phyloP scores from a whole-genome alignment of 768 basidiomycete species.

The Hygrocybe coccinea region DNA sequence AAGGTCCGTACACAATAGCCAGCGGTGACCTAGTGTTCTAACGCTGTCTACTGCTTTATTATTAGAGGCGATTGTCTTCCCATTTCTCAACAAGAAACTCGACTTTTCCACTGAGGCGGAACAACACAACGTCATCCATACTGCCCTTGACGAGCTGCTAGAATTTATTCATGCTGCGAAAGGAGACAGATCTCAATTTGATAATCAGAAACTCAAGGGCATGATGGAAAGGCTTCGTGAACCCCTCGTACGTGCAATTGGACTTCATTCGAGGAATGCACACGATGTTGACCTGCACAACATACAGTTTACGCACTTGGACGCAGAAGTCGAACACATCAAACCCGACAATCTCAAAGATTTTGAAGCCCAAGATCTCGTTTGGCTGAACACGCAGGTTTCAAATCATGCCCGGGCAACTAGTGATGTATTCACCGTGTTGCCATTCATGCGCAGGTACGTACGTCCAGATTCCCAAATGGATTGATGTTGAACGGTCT shows the following conservation, averaged over 20 bases:
- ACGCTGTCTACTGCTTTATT: not conserved
- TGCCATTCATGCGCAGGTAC: slow-evolving; percentile 37
- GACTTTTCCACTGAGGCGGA: slow-evolving; percentile 35
- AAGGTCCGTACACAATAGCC: slow-evolving; percentile 16
- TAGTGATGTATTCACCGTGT: slow-evolving; percentile 29
- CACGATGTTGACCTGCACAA: not conserved
- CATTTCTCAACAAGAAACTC: slow-evolving; percentile 32
- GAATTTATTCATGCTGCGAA: slow-evolving; percentile 20
- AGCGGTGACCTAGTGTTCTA: not conserved
- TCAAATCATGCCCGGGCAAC: slow-evolving; percentile 30
- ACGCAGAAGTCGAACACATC: slow-evolving; percentile 35
- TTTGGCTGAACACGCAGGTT: slow-evolving; percentile 23
- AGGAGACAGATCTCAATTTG: slow-evolving; percentile 28
- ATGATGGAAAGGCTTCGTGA: slow-evolving; percentile 27
- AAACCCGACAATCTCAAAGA: slow-evolving; percentile 28
- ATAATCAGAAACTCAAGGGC: slow-evolving; percentile 22
- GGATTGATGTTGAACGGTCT: not conserved
- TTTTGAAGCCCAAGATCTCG: slow-evolving; percentile 26
- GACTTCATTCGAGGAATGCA: not conserved
- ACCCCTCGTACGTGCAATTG: slow-evolving; percentile 25
- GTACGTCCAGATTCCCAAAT: not conserved
- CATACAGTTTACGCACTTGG: slow-evolving; percentile 32
- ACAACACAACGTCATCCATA: slow-evolving; percentile 34
- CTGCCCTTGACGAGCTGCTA: slow-evolving; percentile 24
- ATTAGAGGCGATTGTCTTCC: slow-evolving; percentile 33